phyloP scores from a whole-genome alignment of 192 early-diverging fungal species.

The Geranomyces variabilis region DNA sequence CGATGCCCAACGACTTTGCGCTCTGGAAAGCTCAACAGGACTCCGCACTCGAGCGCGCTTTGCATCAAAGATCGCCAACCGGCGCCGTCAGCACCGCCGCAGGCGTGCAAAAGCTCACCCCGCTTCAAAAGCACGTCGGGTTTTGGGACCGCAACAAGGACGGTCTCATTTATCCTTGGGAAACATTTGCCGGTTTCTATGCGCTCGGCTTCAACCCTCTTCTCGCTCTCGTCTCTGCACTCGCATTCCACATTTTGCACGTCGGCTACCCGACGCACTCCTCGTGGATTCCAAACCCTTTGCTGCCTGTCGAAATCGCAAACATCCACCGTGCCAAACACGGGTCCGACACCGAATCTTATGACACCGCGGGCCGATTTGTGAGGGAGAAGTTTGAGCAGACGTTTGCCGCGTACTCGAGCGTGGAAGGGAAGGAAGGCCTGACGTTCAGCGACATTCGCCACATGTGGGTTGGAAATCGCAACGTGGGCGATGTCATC shows the following conservation, averaged over 20 bases:
- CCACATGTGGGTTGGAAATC: conserved; percentile 14
- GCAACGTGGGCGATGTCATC: conserved; percentile 10
- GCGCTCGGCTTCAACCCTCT: conserved; percentile 46
- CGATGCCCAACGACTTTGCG: neutral
- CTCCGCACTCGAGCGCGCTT: neutral
- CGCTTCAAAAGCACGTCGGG: conserved; percentile 54
- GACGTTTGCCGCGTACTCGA: conserved; percentile 4
- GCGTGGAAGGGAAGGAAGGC: neutral
- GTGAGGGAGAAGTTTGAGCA: conserved; percentile 15
- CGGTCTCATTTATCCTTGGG: conserved; percentile 48
- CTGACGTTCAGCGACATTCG: conserved; percentile 18
- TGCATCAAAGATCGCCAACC: neutral
- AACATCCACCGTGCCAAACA: conserved; percentile 54
- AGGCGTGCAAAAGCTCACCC: neutral
- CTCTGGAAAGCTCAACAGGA: neutral
- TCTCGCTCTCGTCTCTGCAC: conserved; percentile 27
- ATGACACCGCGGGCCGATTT: conserved; percentile 39
- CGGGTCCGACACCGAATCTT: conserved; percentile 49
- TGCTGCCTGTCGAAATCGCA: conserved; percentile 41
- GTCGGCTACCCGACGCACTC: neutral
- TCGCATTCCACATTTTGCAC: conserved; percentile 38
- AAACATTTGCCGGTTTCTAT: conserved; percentile 37
- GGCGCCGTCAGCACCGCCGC: neutral
- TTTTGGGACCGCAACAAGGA: conserved; percentile 51
- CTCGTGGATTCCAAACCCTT: conserved; percentile 50